Evolutionary conservation across 176 grass and related monocot species (phyloP).

Genomic region (Rhynchospora tenuis): DNA sequence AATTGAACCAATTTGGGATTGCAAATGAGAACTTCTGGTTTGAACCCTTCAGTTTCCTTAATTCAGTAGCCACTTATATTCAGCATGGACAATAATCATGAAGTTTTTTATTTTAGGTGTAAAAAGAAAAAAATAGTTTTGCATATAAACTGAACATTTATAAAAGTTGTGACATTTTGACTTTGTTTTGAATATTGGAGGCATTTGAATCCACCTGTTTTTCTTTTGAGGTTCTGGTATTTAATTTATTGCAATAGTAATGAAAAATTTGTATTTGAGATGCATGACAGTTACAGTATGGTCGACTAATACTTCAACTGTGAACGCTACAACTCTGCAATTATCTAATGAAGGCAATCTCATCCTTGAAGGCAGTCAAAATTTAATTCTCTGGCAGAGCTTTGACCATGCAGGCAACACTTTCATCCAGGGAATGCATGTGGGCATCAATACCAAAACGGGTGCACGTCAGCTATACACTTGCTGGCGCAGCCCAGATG

Average conservation of each 20-base stretch:
- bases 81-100: too few species aligned
- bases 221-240: background rate
- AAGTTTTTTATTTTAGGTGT: too few species aligned
- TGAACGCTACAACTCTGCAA: background rate
- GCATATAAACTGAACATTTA: too few species aligned
- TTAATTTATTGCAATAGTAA: background rate
- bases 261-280: background rate
- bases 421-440: conserved; percentile 1
- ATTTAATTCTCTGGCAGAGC: conserved; percentile 12
- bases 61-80: too few species aligned
- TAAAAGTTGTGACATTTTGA: too few species aligned
- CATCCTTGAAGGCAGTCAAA: background rate
- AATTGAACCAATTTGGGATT: too few species aligned
- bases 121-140: too few species aligned
- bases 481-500: background rate
- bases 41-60: too few species aligned
- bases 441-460: conserved; percentile 8
- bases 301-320: background rate
- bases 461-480: background rate
- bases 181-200: too few species aligned
- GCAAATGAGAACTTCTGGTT: too few species aligned
- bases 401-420: conserved; percentile 7
- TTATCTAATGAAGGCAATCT: conserved; percentile 15
- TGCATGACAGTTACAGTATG: conserved; percentile 12
- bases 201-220: too few species aligned